Evolutionary conservation across 2,329 filamentous ascomycete species (phyloP).

Genomic region (Biscogniauxia sp.): DNA sequence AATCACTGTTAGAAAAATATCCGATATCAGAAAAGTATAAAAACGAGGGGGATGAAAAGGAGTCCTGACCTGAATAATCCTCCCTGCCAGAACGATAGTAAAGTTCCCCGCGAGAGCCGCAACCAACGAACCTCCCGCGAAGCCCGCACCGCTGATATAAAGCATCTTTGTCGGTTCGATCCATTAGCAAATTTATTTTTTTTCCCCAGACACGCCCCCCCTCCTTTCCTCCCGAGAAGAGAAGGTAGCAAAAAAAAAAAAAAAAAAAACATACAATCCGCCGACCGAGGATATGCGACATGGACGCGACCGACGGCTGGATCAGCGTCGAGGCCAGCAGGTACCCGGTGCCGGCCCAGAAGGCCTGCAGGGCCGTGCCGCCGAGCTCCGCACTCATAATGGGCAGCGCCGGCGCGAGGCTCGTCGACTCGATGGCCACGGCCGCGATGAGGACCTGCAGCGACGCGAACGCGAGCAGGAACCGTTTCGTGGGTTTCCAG

Average conservation of each 20-base stretch:
- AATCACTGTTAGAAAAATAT: neutral
- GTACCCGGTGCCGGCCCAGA: slow-evolving; percentile 71
- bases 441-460: slow-evolving; percentile 57
- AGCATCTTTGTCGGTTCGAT: slow-evolving; percentile 10
- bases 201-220: no score
- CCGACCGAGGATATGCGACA: slow-evolving; percentile 17
- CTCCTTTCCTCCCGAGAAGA: no score
- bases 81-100: slow-evolving; percentile 40
- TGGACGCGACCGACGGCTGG: slow-evolving; percentile 40
- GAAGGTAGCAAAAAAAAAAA: no score
- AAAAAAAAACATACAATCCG: slow-evolving; percentile 13
- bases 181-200: no score
- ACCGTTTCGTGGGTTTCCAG: slow-evolving; percentile 33
- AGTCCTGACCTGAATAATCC: slow-evolving; percentile 45
- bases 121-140: slow-evolving; percentile 17
- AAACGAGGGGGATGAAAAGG: neutral
- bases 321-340: slow-evolving; percentile 63
- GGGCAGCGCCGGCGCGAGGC: slow-evolving; percentile 59
- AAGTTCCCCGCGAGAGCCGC: slow-evolving; percentile 38
- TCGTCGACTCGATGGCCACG: slow-evolving; percentile 65
- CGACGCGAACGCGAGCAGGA: slow-evolving; percentile 48
- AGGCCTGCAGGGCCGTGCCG: slow-evolving; percentile 59
- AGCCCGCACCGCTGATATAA: slow-evolving; percentile 12
- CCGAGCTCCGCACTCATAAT: slow-evolving; percentile 50
- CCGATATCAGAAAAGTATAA: neutral